These are phyloP conservation scores for Zopfia rhizophila DNA, from an alignment of 2,329 filamentous ascomycete genomes.

Conservation along the genomic window DNA sequence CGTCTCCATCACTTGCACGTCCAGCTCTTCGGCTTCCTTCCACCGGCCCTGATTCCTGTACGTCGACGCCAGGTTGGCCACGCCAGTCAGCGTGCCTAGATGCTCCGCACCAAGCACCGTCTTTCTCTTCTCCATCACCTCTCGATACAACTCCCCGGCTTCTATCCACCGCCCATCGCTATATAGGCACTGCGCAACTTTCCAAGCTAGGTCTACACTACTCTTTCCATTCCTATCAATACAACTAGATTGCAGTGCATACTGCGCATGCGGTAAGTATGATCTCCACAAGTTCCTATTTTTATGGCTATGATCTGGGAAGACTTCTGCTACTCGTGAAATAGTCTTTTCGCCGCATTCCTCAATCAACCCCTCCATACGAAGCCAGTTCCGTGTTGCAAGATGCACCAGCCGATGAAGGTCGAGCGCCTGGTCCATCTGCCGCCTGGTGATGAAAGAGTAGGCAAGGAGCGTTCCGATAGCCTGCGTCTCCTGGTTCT, in stretches of 20 bases:
- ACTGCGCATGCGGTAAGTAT: constrained; percentile 44
- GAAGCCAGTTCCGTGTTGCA: constrained; percentile 47
- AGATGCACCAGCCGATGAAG: constrained; percentile 50
- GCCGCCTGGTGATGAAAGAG: constrained; percentile 37
- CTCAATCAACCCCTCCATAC: constrained; percentile 21
- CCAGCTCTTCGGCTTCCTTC: not conserved
- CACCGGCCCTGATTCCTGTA: not conserved
- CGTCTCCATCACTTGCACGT: not conserved
- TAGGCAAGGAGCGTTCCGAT: constrained; percentile 46
- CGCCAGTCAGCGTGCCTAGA: constrained; percentile 9
- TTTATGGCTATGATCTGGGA: constrained; percentile 24
- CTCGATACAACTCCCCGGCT: constrained; percentile 14
- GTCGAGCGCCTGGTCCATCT: constrained; percentile 28
- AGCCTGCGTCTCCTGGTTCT: constrained; percentile 40
- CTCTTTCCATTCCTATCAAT: constrained; percentile 16
- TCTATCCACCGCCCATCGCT: constrained; percentile 14
- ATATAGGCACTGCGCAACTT: no score
- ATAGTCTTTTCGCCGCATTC: constrained; percentile 26
- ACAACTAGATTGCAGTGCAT: constrained; percentile 15
- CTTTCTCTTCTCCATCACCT: constrained; percentile 6
- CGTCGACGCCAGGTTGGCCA: constrained; percentile 13
- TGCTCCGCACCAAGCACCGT: constrained; percentile 22
- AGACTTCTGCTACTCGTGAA: constrained; percentile 31
- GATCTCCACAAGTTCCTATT: constrained; percentile 33
- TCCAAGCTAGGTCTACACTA: no score